Percentiles rank a stretch among this genome's conserved stretches.
These are phyloP conservation scores for Fragaria vesca DNA, from an alignment of 306 rosid genomes.

Conservation along the genomic window DNA sequence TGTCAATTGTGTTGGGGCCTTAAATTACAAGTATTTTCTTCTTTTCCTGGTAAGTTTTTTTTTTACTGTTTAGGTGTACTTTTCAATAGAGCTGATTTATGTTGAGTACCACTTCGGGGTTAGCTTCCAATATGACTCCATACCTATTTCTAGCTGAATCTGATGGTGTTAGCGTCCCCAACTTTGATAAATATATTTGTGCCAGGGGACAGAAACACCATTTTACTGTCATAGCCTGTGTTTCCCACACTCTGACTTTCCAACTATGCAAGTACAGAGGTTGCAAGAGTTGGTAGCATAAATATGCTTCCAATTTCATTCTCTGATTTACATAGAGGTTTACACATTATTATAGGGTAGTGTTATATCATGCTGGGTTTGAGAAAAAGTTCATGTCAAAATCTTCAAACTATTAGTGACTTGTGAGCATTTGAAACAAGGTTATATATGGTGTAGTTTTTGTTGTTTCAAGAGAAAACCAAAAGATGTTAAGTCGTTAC, in stretches of 20 bases:
- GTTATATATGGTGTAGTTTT: neutral
- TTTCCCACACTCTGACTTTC: neutral
- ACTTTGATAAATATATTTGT: neutral
- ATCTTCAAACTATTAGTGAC: neutral
- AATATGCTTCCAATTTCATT: neutral
- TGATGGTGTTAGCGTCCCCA: neutral
- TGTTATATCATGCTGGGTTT: neutral
- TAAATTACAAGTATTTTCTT: slow-evolving; percentile 91
- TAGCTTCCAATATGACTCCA: neutral
- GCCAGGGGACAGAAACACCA: neutral
- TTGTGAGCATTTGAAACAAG: neutral
- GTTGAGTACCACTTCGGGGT: slow-evolving; percentile 20
- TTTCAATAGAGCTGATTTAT: neutral
- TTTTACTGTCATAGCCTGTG: neutral
- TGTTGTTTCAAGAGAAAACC: neutral
- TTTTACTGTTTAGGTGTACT: slow-evolving; percentile 5
- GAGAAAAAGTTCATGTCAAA: neutral
- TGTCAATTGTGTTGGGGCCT: slow-evolving; percentile 96
- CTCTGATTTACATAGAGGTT: neutral
- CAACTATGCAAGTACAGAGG: neutral
- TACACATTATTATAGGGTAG: neutral
- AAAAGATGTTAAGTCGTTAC: neutral
- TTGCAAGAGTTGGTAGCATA: neutral
- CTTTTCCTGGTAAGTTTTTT: slow-evolving; percentile 78
- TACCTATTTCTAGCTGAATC: neutral